Conservation (phyloP, 345 rosid species). For the Eucalyptus regnans region DNA sequence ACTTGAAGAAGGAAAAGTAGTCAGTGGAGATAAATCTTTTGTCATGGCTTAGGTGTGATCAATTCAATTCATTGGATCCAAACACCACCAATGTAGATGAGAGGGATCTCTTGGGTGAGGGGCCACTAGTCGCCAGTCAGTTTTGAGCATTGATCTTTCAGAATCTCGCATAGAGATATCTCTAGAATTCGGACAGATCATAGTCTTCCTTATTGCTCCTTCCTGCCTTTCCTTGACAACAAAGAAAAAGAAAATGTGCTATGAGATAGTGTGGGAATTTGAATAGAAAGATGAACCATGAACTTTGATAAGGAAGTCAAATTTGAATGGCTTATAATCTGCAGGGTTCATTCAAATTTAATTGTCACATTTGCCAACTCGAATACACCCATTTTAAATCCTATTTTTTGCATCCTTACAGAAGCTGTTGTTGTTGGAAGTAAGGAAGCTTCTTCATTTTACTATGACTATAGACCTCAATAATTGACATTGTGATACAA, state of each 20-base stretch:
- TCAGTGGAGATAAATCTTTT: neutral
- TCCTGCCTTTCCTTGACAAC: too few species aligned
- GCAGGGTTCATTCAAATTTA: neutral
- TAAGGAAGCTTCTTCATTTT: neutral
- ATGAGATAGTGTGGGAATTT: neutral
- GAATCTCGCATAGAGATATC: neutral
- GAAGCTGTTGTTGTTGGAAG: neutral
- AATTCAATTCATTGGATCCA: neutral
- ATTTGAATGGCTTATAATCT: neutral
- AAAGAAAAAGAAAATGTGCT: neutral
- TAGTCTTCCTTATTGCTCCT: too few species aligned
- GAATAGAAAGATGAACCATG: neutral
- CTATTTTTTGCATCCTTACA: neutral
- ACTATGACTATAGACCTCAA: neutral
- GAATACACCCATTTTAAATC: neutral
- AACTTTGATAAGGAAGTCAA: neutral
- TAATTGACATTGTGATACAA: accelerated
- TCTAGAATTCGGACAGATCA: neutral
- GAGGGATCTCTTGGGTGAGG: neutral
- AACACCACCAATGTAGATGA: neutral
- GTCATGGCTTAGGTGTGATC: neutral
- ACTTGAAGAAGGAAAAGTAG: neutral
- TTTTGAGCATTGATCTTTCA: neutral
- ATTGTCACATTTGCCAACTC: too few species aligned
- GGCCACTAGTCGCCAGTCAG: neutral